A percentile compares a stretch with the other conserved stretches of the same genome.
Evolutionary conservation across 176 grass and related monocot genomes (phyloP).

Genomic region (Rhynchospora pubera): DNA sequence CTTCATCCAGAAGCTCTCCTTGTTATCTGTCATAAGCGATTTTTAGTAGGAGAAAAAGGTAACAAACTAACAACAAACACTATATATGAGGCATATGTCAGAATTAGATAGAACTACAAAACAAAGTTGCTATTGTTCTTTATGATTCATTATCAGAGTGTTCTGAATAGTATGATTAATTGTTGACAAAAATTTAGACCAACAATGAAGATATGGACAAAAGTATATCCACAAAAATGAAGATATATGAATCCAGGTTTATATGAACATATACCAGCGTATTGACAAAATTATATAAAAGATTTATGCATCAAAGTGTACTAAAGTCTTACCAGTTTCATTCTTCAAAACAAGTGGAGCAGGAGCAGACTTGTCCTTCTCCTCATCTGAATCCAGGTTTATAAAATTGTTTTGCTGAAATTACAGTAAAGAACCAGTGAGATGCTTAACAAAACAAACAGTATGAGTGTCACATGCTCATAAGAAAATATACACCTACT

Average conservation of each 20-base stretch:
- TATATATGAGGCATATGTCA: background rate
- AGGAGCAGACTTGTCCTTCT: conserved; percentile 25
- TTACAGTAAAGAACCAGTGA: conserved; percentile 16
- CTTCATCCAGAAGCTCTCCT: conserved; percentile 22
- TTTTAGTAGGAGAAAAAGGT: background rate
- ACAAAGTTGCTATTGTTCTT: background rate
- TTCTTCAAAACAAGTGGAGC: conserved; percentile 33
- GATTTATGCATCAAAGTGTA: background rate
- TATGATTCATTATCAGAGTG: background rate
- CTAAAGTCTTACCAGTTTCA: conserved; percentile 25
- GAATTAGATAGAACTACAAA: background rate
- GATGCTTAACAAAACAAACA: background rate
- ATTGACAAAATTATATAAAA: background rate
- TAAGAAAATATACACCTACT: background rate
- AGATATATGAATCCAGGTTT: background rate
- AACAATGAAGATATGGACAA: background rate
- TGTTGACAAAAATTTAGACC: background rate
- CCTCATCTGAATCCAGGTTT: conserved; percentile 59
- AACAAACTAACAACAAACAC: background rate
- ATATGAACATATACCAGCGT: too few species aligned
- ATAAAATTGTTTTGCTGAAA: conserved; percentile 34
- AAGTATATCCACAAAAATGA: background rate
- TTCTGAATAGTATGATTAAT: background rate
- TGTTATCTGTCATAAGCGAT: conserved; percentile 23
- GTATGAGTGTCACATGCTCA: background rate